phyloP scores from a whole-genome alignment of 441 rosid genomes.

The Geranium incanum region DNA sequence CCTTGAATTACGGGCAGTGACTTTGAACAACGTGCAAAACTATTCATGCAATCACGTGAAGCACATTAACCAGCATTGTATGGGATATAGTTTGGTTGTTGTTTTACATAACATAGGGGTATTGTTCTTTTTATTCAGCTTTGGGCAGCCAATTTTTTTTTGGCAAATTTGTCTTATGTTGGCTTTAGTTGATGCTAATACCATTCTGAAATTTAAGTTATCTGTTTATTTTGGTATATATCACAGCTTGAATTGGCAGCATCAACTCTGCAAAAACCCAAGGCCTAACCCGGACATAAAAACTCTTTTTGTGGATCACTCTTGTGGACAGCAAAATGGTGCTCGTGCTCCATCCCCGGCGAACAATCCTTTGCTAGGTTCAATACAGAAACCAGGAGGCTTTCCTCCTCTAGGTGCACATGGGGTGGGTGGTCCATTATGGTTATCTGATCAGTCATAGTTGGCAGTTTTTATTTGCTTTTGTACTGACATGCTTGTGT shows the following conservation, averaged over 20 bases:
- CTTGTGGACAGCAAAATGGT: constrained; percentile 64
- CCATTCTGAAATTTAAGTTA: neutral
- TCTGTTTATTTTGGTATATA: constrained; percentile 10
- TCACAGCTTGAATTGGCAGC: constrained; percentile 78
- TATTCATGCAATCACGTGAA: neutral
- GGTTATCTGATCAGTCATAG: constrained; percentile 32
- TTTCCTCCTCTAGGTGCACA: constrained; percentile 57
- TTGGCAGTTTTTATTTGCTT: constrained; percentile 10
- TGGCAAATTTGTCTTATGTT: neutral
- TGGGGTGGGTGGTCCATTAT: constrained; percentile 43
- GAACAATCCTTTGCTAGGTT: constrained; percentile 58
- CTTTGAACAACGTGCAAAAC: neutral
- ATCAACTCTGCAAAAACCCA: constrained; percentile 74
- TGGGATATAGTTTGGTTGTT: neutral
- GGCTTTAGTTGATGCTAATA: neutral
- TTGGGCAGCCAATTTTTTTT: neutral
- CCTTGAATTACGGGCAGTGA: neutral
- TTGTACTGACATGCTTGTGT: constrained; percentile 8
- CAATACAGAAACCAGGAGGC: constrained; percentile 52
- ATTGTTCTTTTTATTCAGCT: neutral
- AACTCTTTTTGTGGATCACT: constrained; percentile 71
- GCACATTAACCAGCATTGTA: neutral
- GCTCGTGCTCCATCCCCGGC: constrained; percentile 71
- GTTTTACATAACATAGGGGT: neutral
- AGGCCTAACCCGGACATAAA: constrained; percentile 77